Base-by-base conservation (phyloP, 192 early-diverging fungal species). In the Coemansia sp. region DNA sequence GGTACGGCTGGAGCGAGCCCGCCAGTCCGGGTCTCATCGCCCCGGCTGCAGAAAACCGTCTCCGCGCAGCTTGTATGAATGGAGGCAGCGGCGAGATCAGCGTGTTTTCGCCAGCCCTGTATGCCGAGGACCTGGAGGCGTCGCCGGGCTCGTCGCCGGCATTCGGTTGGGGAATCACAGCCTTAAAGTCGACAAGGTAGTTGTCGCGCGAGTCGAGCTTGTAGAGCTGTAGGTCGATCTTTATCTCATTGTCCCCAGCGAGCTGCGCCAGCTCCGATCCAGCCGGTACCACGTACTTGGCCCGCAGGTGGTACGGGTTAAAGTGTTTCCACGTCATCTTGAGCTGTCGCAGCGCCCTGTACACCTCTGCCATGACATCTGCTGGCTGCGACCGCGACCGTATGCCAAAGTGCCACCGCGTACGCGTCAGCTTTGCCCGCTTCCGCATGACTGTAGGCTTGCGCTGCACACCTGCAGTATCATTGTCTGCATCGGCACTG, bases 391-490 rank as follows among this genome's bases (percentile, higher is more conserved):
- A 91, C 57, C 90, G 84, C 22, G 91, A 93, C 52, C 97, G 87
- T 62, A 99, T 98, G 20, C 97, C 97, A 84, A 97, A 97, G 79
- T 99, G 96, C 97, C 97, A 99, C 72, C 90, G 91, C 6, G 92
- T 87, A 47, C 92, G 79, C 17, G 74, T 77, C 33, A 67, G 47
- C 71, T 80, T 80, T 14, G 77, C 71, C 20, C 77, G 77, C 71
- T 80, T 80, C 38, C 77, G 67, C 64, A 67, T 58, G 42, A 63
- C 67, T 10, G 67, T 68, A 2, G 73, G 73, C 42, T 45, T 61
- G 54, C 66, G 66, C 22, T 60, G 55, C 6, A 45, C 47, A 23
- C 34, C 5, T 2, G 58, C 29, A 28, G 41, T 30, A 15, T 47
- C 56, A 27, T 48, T n/a, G n/a, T n/a, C 30, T 33, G 27, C 52